phyloP scores from a whole-genome alignment of 257 asterid species.

The Pogostemon cablin region DNA sequence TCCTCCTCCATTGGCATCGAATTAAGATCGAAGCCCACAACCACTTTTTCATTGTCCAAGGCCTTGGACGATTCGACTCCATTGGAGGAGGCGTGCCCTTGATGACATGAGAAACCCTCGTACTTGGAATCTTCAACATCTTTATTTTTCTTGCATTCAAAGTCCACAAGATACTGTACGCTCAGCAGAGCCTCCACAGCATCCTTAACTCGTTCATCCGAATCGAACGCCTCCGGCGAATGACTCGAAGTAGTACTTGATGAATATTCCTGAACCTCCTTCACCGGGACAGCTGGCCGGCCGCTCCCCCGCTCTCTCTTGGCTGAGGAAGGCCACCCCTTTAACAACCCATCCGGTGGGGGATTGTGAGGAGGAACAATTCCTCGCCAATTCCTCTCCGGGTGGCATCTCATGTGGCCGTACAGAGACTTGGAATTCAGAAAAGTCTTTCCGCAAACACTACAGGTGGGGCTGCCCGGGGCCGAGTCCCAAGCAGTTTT shows the following conservation, averaged over 20 bases:
- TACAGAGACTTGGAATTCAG: constrained; percentile 47
- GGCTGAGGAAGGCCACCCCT: constrained; percentile 30
- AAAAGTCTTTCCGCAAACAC: constrained; percentile 41
- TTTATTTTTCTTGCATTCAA: not conserved
- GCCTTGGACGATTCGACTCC: not conserved
- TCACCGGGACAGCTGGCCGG: not conserved
- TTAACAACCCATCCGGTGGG: constrained; percentile 8
- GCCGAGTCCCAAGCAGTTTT: too few relatives aligned
- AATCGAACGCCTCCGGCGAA: too few relatives aligned
- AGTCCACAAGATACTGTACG: too few relatives aligned
- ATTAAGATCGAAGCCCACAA: constrained; percentile 39
- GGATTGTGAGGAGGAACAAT: constrained; percentile 48
- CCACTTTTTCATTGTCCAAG: not conserved
- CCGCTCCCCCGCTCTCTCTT: constrained; percentile 19
- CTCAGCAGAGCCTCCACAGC: not conserved
- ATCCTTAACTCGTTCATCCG: not conserved
- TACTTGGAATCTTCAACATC: not conserved
- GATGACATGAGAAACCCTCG: constrained; percentile 36
- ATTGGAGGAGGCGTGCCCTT: constrained; percentile 39
- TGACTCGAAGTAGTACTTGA: too few relatives aligned
- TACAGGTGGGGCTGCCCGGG: not conserved
- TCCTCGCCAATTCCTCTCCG: constrained; percentile 60
- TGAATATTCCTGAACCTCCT: not conserved
- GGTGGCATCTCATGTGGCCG: constrained; percentile 79
- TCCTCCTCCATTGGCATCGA: constrained; percentile 32